Conservation (phyloP, 176 grass and related monocot genomes). For the Oryza punctata region DNA sequence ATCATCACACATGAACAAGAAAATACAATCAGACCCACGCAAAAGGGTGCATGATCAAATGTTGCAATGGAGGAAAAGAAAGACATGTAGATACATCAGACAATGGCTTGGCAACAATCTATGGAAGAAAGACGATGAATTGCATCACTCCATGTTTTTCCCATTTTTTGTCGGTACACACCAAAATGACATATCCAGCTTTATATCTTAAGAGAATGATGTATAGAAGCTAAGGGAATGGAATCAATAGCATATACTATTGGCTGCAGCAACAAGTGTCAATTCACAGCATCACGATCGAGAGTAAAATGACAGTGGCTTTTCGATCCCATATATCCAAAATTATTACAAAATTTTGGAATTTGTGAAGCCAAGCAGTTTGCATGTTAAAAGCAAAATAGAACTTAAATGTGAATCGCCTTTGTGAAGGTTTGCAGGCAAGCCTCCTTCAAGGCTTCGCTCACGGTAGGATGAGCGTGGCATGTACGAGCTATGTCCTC, state of each 20-base stretch:
- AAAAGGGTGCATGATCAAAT: not conserved
- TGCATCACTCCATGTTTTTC: too few relatives aligned
- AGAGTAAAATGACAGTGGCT: not conserved
- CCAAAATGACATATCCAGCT: not conserved
- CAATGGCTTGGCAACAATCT: not conserved
- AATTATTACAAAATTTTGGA: slow-evolving; percentile 49
- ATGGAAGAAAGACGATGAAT: not conserved
- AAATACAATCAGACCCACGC: not conserved
- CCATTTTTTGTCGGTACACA: not conserved
- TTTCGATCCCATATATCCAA: slow-evolving; percentile 34
- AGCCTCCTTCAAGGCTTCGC: slow-evolving; percentile 96
- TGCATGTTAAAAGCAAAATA: slow-evolving; percentile 27
- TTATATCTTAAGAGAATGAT: not conserved
- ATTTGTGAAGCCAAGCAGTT: slow-evolving; percentile 32
- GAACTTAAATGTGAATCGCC: slow-evolving; percentile 81
- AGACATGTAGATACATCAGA: not conserved
- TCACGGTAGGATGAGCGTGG: slow-evolving; percentile 94
- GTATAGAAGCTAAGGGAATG: not conserved
- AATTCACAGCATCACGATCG: slow-evolving; percentile 33
- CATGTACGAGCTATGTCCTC: slow-evolving; percentile 94
- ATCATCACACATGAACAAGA: not conserved
- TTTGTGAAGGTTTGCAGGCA: slow-evolving; percentile 88
- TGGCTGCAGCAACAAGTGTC: not conserved
- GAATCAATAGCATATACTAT: slow-evolving; percentile 10
- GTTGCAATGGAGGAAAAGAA: not conserved